Evolutionary conservation across 2,329 filamentous ascomycete species (phyloP).

Genomic region (Rhinocladiella similis): DNA sequence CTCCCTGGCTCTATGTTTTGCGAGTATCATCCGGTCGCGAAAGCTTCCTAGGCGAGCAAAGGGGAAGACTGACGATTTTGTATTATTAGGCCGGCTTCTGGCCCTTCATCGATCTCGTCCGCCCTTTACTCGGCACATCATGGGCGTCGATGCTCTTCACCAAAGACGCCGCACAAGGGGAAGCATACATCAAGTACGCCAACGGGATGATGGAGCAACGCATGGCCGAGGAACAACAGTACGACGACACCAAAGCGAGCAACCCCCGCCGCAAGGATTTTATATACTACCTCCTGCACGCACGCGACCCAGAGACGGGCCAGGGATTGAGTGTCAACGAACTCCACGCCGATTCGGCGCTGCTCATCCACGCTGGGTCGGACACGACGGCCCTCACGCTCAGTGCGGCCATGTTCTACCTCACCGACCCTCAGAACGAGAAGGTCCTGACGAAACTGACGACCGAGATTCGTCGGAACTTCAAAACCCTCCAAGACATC

Average conservation of each 20-base stretch:
- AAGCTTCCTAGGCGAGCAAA: too few relatives aligned
- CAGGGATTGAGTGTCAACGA: constrained; percentile 65
- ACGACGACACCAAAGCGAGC: constrained; percentile 54
- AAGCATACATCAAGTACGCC: constrained; percentile 14
- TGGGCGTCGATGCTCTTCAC: neutral
- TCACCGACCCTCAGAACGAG: constrained; percentile 35
- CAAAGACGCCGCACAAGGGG: neutral
- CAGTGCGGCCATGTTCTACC: constrained; percentile 43
- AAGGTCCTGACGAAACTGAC: constrained; percentile 32
- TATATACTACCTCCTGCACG: constrained; percentile 73
- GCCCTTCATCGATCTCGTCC: neutral
- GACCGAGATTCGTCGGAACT: constrained; percentile 37
- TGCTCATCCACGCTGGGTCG: constrained; percentile 70
- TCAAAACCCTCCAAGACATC: constrained; percentile 37
- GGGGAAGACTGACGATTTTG: too few relatives aligned
- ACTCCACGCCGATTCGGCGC: constrained; percentile 69
- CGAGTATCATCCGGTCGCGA: too few relatives aligned
- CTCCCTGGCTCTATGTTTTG: neutral
- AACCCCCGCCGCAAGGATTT: constrained; percentile 69
- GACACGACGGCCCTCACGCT: constrained; percentile 69
- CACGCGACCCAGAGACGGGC: constrained; percentile 70
- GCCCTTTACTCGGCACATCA: neutral
- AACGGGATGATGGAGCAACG: constrained; percentile 1
- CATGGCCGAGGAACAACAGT: neutral
- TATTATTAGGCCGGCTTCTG: neutral